Evolutionary conservation across 208 protist species (phyloP), one percentile per base, ranked within the genome.

Genomic region (Trypanosoma cruzi): DNA sequence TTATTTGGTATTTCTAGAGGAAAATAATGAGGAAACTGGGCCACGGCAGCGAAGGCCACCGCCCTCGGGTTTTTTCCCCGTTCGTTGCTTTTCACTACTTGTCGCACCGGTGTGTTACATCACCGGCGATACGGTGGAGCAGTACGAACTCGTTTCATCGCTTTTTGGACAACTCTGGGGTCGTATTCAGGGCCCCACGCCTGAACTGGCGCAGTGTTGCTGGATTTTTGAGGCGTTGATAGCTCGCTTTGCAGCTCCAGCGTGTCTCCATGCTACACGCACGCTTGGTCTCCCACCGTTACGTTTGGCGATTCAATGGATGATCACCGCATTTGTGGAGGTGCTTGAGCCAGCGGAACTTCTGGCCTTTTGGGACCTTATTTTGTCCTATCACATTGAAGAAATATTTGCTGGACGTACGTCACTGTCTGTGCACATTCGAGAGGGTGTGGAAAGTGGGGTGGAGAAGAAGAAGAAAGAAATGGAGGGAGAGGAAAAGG

Each of bases 131-230:
- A 92, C 81, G 20, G 75, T 81, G 34, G 92, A 97, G 75, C 85
- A 93, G 78, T 92, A 93, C 70, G 86, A 92, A 61, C 76, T 97
- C 22, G 24, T 80, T 16, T 65, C 83, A 10, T 84, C 86, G 2
- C 79, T 97, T 57, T 82, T 82, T 64, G 70, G 80, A 54, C 86
- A 95, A 74, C 60, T 97, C 53, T 97, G 92, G 89, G 55, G 62
- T 18, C 85, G 88, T 11, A 50, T 97, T 60, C 92, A 95, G 68
- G 84, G 92, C 4, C 89, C 92, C 40, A 95, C 92, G 28, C 88
- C 88, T 18, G 92, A 97, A 62, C 72, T 97, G 32, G 50, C 84
- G 48, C 87, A 94, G 71, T 94, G 89, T 65, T 93, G 84, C 64
- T 75, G 86, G 16, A 57, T 97, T 50, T 94, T 95, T 59, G 92